Evolutionary conservation across 768 basidiomycete species (phyloP).

Genomic region (Macrolepiota fuliginosa): DNA sequence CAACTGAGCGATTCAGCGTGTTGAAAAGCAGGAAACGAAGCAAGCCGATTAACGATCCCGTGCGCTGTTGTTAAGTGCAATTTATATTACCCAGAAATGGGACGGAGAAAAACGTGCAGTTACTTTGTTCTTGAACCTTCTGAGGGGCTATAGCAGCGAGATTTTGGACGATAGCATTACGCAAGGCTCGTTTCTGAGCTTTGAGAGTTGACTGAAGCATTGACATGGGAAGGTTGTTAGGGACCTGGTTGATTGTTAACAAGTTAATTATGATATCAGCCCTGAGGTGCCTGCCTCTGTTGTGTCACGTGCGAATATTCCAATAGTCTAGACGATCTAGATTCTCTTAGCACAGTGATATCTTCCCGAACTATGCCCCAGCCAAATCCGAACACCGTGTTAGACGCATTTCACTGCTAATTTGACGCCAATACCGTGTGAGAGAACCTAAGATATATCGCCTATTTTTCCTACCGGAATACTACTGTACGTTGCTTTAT

Average conservation of each 20-base stretch:
- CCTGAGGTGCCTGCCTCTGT: not conserved
- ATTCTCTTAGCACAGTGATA: not conserved
- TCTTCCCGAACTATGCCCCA: not conserved
- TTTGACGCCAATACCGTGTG: not conserved
- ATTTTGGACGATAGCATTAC: constrained; percentile 44
- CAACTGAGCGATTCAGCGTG: constrained; percentile 57
- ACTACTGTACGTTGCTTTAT: not conserved
- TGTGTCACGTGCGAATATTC: not conserved
- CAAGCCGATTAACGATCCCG: constrained; percentile 44
- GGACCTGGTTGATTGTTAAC: not conserved
- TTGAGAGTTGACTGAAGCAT: constrained; percentile 4
- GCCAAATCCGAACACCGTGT: not conserved
- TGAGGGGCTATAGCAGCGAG: constrained; percentile 42
- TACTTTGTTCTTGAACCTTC: constrained; percentile 63
- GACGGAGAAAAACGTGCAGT: constrained; percentile 8
- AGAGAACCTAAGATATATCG: not conserved
- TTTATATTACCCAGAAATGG: not conserved
- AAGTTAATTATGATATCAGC: not conserved
- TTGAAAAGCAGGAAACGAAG: constrained; percentile 50
- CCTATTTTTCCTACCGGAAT: not conserved
- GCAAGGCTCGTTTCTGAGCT: constrained; percentile 51
- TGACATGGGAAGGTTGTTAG: constrained; percentile 9
- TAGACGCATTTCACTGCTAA: not conserved
- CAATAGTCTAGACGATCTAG: not conserved
- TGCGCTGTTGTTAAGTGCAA: constrained; percentile 34